Evolutionary conservation across 257 asterid species (phyloP).

Genomic region (Fraxinus anomala): DNA sequence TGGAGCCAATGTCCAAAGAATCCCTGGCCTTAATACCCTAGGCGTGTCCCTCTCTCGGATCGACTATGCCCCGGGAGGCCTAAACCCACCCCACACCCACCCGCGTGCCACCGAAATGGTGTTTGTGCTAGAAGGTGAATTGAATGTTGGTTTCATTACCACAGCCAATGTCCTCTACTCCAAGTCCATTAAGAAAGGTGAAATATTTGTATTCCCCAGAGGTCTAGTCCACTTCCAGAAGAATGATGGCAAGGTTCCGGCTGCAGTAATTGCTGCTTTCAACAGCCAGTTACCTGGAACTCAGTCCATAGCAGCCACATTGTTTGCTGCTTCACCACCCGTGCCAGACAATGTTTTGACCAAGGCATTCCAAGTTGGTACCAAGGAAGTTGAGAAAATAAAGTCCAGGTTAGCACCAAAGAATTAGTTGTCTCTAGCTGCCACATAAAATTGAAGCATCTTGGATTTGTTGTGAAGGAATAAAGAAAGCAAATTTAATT

Average conservation of each 20-base stretch:
- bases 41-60: slow-evolving; percentile 67
- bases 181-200: slow-evolving; percentile 50
- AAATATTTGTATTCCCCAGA: slow-evolving; percentile 61
- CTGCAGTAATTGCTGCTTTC: slow-evolving; percentile 63
- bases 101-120: slow-evolving; percentile 72
- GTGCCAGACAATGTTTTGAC: slow-evolving; percentile 69
- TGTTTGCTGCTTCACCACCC: slow-evolving; percentile 55
- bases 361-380: slow-evolving; percentile 51
- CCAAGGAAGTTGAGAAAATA: slow-evolving; percentile 43
- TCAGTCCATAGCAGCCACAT: slow-evolving; percentile 52
- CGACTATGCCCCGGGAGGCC: slow-evolving; percentile 73
- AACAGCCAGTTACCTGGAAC: slow-evolving; percentile 81
- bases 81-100: slow-evolving; percentile 71
- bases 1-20: slow-evolving; percentile 53
- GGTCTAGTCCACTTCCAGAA: slow-evolving; percentile 76
- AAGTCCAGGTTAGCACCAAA: slow-evolving; percentile 57
- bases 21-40: slow-evolving; percentile 78
- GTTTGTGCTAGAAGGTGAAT: slow-evolving; percentile 53
- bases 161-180: slow-evolving; percentile 62
- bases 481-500: neutral
- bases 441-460: neutral
- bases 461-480: neutral
- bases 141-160: slow-evolving; percentile 68
- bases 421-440: slow-evolving; percentile 21
- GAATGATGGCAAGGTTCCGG: slow-evolving; percentile 54